Evolutionary conservation across 2,329 filamentous ascomycete species (phyloP).

Genomic region (Ophiocordyceps camponoti-floridani): DNA sequence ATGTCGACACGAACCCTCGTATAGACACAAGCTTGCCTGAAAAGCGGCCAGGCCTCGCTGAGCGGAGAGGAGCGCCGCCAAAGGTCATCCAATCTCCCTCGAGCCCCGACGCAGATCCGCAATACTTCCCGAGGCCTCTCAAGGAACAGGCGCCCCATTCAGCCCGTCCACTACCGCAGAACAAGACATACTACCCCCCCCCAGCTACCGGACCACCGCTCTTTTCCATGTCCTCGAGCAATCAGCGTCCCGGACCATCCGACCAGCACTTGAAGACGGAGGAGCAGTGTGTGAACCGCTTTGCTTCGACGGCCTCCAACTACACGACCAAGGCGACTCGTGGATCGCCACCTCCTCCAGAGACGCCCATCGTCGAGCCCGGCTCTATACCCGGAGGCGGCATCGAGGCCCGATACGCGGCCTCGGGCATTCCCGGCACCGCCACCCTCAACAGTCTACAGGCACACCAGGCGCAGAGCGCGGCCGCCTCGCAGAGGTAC

Average conservation of each 20-base stretch:
- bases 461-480: conserved; percentile 44
- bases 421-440: conserved; percentile 74
- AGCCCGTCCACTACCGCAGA: conserved; percentile 31
- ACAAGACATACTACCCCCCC: conserved; percentile 43
- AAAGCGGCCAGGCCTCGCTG: conserved; percentile 51
- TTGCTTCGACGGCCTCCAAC: conserved; percentile 72
- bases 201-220: conserved; percentile 18
- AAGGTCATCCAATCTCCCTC: conserved; percentile 72
- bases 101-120: conserved; percentile 58
- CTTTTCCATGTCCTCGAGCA: neutral
- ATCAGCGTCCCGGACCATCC: neutral
- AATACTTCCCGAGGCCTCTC: conserved; percentile 56
- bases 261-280: conserved; percentile 12
- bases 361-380: conserved; percentile 69
- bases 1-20: conserved; percentile 33
- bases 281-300: conserved; percentile 38
- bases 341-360: conserved; percentile 85
- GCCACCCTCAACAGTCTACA: conserved; percentile 62
- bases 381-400: conserved; percentile 54
- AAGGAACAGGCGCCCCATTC: conserved; percentile 22
- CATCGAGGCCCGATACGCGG: conserved; percentile 83
- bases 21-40: conserved; percentile 37
- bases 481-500: conserved; percentile 68
- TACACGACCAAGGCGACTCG: conserved; percentile 84
- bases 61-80: conserved; percentile 64